These are phyloP conservation scores for Didymella sp. DNA, from an alignment of 2,329 filamentous ascomycete genomes.

Conservation along the genomic window DNA sequence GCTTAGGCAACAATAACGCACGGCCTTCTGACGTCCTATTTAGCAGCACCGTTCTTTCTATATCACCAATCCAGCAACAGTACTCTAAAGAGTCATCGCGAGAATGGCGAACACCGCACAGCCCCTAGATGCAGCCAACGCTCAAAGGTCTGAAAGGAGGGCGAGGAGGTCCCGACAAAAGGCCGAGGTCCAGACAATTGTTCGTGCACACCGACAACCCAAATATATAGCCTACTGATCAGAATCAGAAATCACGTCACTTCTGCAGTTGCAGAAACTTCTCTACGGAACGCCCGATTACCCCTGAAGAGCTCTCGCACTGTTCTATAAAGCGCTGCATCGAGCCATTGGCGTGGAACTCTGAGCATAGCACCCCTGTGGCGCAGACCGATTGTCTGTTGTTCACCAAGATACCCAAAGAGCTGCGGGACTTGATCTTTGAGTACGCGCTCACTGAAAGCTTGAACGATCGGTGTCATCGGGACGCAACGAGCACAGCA, in stretches of 20 bases:
- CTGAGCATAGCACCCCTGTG: slow-evolving; percentile 1
- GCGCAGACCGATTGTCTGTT: slow-evolving; percentile 21
- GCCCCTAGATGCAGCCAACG: not conserved
- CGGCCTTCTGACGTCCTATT: not conserved
- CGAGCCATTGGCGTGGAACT: slow-evolving; percentile 30
- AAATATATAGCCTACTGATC: not conserved
- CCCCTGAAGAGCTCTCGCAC: not conserved
- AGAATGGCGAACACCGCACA: not conserved
- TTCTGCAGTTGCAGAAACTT: not conserved
- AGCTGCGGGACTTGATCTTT: slow-evolving; percentile 29
- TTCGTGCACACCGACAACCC: not conserved
- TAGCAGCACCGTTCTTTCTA: not conserved
- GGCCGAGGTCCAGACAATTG: not conserved
- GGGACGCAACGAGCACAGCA: not conserved
- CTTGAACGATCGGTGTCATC: not conserved
- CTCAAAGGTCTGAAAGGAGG: not conserved
- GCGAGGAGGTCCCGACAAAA: not conserved
- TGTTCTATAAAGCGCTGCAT: slow-evolving; percentile 9
- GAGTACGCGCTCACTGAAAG: slow-evolving; percentile 24
- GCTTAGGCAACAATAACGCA: not conserved
- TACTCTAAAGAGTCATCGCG: too few relatives aligned
- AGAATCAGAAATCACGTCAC: not conserved
- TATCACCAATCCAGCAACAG: not conserved
- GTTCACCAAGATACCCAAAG: slow-evolving; percentile 23
- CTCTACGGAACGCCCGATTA: not conserved